Evolutionary conservation across 805 yeast genomes (phyloP), one percentile per base, ranked within the genome.

Genomic region (Lipomyces japonicus): DNA sequence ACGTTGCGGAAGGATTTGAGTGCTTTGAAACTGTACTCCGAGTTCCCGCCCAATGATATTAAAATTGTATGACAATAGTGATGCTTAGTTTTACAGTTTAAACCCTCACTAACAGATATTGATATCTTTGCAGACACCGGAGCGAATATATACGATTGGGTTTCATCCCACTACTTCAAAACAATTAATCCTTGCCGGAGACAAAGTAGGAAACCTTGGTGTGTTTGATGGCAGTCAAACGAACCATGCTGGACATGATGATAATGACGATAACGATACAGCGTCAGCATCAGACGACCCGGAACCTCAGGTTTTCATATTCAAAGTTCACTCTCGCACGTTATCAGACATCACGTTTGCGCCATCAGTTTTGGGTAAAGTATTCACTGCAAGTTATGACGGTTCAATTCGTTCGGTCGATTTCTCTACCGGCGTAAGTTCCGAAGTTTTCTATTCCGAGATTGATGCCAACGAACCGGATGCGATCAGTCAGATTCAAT

Each of bases 141-240:
- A 82, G 45, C 73, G 98, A 51, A 81, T 91, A 65, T 80, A 90
- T 0, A 72, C 86, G 2, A 75, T 89, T 36, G 71, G 74, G 35
- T 84, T 87, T 64, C 97, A 91, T 66, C 96, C 97, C 0, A 68
- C 85, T 0, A 65, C 63, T 0, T 75, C 74, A 0, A 80, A 80
- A 53, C 75, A 84, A 56, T 61, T 91, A 3, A 73, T 89, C 1
- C 64, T 86, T 28, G 96, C 89, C 1, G 97, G 97, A 40, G 98
- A 93, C 67, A 86, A 87, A 10, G 69, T 71, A n/a, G 98, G 98
- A 4, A 77, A 80, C 55, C 68, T 89, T 38, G 97, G 97, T 0
- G 74, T 93, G 14, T 91, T 97, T 97, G 81, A 90, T 39, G 83
- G 86, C 5, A 75, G 70, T 21, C 70, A 67, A 7, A 77, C 76